Conservation (phyloP, 139 green algal species). For the Chlorella vulgaris region DNA sequence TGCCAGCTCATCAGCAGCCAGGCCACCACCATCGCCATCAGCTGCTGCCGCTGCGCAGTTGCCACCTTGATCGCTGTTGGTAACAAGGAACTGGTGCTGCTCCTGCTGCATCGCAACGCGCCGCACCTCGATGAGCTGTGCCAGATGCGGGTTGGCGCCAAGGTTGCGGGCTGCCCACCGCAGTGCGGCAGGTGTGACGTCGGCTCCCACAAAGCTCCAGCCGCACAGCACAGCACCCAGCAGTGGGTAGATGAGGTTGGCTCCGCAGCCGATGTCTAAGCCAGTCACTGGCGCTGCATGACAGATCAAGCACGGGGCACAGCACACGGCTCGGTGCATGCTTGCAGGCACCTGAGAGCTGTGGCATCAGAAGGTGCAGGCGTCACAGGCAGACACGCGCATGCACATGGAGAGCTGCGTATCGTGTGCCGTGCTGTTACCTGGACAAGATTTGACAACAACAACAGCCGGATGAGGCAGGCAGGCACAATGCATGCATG, state of each 20-base stretch:
- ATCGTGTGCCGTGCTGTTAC: too few relatives aligned
- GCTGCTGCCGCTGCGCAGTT: not conserved
- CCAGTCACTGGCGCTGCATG: constrained; percentile 39
- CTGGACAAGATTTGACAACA: too few relatives aligned
- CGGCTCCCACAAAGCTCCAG: constrained; percentile 87
- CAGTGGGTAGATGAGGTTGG: constrained; percentile 95
- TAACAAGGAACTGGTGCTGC: constrained; percentile 1
- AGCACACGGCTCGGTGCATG: too few relatives aligned
- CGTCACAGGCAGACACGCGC: too few relatives aligned
- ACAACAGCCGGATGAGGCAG: too few relatives aligned
- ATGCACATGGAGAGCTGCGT: too few relatives aligned
- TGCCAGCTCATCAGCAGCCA: not conserved
- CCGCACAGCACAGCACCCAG: constrained; percentile 81
- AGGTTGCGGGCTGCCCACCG: constrained; percentile 61
- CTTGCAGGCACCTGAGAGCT: too few relatives aligned
- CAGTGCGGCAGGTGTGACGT: constrained; percentile 74
- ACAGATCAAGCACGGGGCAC: too few relatives aligned
- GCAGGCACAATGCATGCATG: not conserved
- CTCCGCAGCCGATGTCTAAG: constrained; percentile 92
- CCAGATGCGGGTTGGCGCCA: constrained; percentile 72
- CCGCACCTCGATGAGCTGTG: constrained; percentile 65
- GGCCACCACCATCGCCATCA: constrained; percentile 2
- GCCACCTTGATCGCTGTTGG: not conserved
- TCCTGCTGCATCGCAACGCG: constrained; percentile 34
- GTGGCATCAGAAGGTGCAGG: too few relatives aligned